Conservation (phyloP, 2,329 filamentous ascomycete species). For the Lecanicillium sp. region DNA sequence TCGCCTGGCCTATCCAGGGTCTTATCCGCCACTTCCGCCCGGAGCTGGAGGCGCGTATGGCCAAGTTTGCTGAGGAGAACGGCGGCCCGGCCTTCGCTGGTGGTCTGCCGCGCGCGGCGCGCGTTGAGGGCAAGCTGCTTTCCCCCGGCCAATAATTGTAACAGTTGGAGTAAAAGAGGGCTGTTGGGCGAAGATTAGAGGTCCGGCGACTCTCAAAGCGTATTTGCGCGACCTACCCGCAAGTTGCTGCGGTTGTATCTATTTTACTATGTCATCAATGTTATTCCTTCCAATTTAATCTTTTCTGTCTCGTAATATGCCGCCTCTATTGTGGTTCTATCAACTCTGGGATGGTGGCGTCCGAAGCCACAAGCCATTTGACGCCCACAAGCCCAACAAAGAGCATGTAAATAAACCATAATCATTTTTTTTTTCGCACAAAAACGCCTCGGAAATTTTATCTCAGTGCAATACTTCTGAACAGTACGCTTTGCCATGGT, state of each 20-base stretch:
- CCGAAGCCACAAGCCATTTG: too few species aligned
- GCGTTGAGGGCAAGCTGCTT: constrained; percentile 74
- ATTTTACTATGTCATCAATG: constrained; percentile 16
- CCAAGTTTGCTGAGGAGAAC: constrained; percentile 65
- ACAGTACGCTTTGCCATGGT: too few species aligned
- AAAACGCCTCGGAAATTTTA: too few species aligned
- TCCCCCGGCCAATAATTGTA: constrained; percentile 76
- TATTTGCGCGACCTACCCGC: constrained; percentile 12
- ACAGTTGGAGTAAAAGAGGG: constrained; percentile 16
- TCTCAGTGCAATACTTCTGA: too few species aligned
- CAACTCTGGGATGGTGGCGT: too few species aligned
- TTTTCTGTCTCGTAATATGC: not conserved
- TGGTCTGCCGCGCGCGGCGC: constrained; percentile 75
- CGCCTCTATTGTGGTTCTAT: too few species aligned
- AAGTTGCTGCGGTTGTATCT: constrained; percentile 15
- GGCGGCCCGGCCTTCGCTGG: constrained; percentile 75
- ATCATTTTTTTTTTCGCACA: too few species aligned
- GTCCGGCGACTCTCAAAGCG: constrained; percentile 5
- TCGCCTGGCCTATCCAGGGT: constrained; percentile 97
- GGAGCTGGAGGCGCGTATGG: constrained; percentile 87
- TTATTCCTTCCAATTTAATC: constrained; percentile 1
- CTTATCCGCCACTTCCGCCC: constrained; percentile 97
- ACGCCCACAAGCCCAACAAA: too few species aligned
- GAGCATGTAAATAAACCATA: too few species aligned
- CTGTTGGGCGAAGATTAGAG: constrained; percentile 5